Evolutionary conservation across 768 basidiomycete species (phyloP).

Genomic region (Roridomyces roridus): DNA sequence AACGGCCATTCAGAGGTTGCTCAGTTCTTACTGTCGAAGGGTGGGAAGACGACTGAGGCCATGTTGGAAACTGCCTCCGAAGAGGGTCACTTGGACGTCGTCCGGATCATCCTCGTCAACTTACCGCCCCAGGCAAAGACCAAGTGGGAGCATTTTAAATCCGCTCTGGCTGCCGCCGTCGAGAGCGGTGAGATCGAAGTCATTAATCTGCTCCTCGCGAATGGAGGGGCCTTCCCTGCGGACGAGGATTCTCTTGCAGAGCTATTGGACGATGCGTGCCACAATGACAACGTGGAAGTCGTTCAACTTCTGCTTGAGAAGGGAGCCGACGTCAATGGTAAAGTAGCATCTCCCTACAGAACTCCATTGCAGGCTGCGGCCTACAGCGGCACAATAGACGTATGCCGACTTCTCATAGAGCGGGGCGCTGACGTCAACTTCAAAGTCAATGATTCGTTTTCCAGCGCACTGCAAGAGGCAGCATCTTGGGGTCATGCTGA

Average conservation of each 20-base stretch:
- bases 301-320: neutral
- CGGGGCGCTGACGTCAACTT: neutral
- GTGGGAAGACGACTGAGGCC: no score
- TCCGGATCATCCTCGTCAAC: no score
- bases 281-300: neutral
- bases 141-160: no score
- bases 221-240: neutral
- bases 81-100: no score
- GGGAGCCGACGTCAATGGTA: neutral
- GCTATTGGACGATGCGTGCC: neutral
- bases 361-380: slow-evolving; percentile 6
- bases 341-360: neutral
- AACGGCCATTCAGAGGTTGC: no score
- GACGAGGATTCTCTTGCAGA: neutral
- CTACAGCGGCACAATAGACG: neutral
- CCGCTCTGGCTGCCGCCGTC: slow-evolving; percentile 2
- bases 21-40: no score
- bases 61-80: no score
- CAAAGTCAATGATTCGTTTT: neutral
- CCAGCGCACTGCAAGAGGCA: neutral
- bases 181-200: neutral
- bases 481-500: neutral
- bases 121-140: no score
- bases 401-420: neutral
- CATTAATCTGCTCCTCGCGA: neutral